phyloP scores from a whole-genome alignment of 345 rosid species.

The Gynandropsis gynandra region DNA sequence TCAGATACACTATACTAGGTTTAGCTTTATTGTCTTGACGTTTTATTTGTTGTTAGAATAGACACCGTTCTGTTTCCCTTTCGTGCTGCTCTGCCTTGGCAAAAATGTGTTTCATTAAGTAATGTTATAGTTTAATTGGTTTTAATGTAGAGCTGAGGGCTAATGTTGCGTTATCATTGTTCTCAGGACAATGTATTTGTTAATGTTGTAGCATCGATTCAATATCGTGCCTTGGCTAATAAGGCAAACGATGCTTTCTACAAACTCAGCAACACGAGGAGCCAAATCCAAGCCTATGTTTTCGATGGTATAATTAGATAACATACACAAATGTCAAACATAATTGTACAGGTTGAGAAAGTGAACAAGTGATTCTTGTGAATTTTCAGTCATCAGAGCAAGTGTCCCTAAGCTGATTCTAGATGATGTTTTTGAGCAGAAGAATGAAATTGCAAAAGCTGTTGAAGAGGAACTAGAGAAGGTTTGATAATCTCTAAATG shows the following conservation, averaged over 20 bases:
- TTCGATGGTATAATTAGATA: slow-evolving; percentile 35
- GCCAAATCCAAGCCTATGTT: slow-evolving; percentile 48
- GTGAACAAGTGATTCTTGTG: neutral
- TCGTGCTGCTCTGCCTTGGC: too few relatives aligned
- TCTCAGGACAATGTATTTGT: slow-evolving; percentile 53
- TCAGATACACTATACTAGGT: too few relatives aligned
- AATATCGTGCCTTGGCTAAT: slow-evolving; percentile 40
- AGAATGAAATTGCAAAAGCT: slow-evolving; percentile 47
- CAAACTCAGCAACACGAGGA: slow-evolving; percentile 46
- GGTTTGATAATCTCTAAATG: slow-evolving; percentile 23
- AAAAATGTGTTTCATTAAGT: too few relatives aligned
- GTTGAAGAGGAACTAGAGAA: slow-evolving; percentile 54
- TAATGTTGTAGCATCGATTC: slow-evolving; percentile 48
- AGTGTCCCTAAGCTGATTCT: slow-evolving; percentile 43
- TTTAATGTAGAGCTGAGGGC: neutral
- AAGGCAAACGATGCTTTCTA: slow-evolving; percentile 50
- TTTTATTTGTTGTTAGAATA: too few relatives aligned
- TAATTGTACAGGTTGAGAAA: neutral
- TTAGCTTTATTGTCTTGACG: too few relatives aligned
- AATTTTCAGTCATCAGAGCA: slow-evolving; percentile 41
- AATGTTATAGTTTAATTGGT: neutral
- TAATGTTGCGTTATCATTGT: neutral
- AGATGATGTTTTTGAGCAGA: slow-evolving; percentile 52
- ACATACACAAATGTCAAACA: neutral
- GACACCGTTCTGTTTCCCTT: too few relatives aligned